Conservation (phyloP, 352 stramenopile species). For the Globisporangium lucens region DNA sequence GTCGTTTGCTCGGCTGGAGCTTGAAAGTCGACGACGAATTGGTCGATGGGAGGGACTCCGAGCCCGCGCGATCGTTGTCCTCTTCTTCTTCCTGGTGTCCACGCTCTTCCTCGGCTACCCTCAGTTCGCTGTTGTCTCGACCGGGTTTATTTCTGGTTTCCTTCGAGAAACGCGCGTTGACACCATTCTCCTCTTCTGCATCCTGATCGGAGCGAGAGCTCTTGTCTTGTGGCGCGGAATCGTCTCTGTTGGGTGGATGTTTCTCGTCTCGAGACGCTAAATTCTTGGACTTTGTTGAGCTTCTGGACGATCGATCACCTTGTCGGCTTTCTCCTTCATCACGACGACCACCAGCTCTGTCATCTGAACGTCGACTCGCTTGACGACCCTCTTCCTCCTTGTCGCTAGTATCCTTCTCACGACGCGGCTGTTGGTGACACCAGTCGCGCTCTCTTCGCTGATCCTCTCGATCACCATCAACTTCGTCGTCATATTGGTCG, state of each 20-base stretch:
- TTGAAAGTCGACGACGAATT: conserved; percentile 2
- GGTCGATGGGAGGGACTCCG: not conserved
- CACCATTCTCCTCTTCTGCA: not conserved
- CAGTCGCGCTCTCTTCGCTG: conserved; percentile 7
- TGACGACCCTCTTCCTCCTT: conserved; percentile 10
- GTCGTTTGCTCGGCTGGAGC: conserved; percentile 47
- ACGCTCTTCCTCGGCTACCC: not conserved
- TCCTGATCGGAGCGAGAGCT: not conserved
- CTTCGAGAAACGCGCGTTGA: no score
- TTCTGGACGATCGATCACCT: not conserved
- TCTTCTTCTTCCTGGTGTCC: conserved; percentile 9
- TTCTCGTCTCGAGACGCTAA: not conserved
- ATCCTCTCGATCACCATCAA: conserved; percentile 19
- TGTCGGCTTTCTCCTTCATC: not conserved
- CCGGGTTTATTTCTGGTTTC: no score
- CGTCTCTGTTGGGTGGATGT: not conserved
- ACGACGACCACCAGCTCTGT: conserved; percentile 16
- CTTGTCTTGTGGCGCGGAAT: not conserved
- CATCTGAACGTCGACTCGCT: not conserved
- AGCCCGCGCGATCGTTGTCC: not conserved
- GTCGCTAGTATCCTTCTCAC: conserved; percentile 11
- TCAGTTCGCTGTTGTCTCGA: not conserved
- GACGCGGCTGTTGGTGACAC: conserved; percentile 10
- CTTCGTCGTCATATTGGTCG: conserved; percentile 1
- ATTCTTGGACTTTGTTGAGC: not conserved